Conservation (phyloP, 495 filamentous ascomycete species). For the Thozetella sp. region DNA sequence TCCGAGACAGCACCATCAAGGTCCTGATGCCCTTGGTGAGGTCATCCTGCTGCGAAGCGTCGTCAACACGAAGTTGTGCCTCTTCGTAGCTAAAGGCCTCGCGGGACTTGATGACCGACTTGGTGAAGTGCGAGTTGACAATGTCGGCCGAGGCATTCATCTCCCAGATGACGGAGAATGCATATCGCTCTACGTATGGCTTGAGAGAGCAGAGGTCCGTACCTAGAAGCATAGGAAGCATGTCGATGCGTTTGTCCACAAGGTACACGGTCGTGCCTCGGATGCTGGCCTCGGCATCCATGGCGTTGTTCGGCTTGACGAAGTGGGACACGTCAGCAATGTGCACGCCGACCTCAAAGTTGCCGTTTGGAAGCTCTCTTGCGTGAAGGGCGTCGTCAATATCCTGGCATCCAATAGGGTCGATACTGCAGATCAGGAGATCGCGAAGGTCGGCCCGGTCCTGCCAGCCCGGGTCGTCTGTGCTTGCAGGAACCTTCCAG, state of each 20-base stretch:
- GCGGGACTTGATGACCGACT: conserved; percentile 96
- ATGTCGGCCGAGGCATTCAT: conserved; percentile 83
- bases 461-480: conserved; percentile 81
- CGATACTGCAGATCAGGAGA: conserved; percentile 93
- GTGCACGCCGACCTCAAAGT: conserved; percentile 96
- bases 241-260: conserved; percentile 98
- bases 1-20: conserved; percentile 86
- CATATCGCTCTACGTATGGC: conserved; percentile 95
- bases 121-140: conserved; percentile 81
- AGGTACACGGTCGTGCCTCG: conserved; percentile 96
- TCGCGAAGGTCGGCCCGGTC: conserved; percentile 81
- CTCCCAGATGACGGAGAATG: conserved; percentile 96
- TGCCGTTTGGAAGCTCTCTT: conserved; percentile 81
- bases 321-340: conserved; percentile 99
- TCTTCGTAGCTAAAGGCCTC: conserved; percentile 98
- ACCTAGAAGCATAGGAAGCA: conserved; percentile 93
- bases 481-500: conserved; percentile 83
- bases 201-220: conserved; percentile 97
- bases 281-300: conserved; percentile 92
- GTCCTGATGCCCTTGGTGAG: conserved; percentile 89
- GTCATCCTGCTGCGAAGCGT: conserved; percentile 80
- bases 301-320: conserved; percentile 94
- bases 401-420: conserved; percentile 94
- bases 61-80: conserved; percentile 91
- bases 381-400: conserved; percentile 98